Base-by-base conservation (phyloP, 2,329 filamentous ascomycete species). In the Camillea tinctor region DNA sequence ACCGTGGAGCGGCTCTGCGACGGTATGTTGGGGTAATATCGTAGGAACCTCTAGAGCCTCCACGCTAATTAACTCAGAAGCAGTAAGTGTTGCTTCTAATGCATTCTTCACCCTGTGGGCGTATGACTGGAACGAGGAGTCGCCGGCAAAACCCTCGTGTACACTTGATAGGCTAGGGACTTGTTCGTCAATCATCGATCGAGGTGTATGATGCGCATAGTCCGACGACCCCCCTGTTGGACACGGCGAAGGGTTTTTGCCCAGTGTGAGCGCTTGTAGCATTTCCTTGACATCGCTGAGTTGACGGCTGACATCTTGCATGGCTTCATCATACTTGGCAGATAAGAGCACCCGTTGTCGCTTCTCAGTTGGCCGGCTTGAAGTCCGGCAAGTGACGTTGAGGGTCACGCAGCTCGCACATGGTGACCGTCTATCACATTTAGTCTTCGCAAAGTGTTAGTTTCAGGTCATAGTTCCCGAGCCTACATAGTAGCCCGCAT, bases 341-440 rank as follows among this genome's bases (percentile, higher is more conserved):
- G 71, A 72, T 51, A 73, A 49, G 13, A 72, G 60, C n/a, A 72
- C 67, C 8, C 71, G 68, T 49, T 73, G 71, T n/a, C 70, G 67
- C 57, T 72, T 71, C 58, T 73, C 71, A 20, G 66, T 56, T 0
- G 64, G 52, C 15, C 63, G 61, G 13, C 64, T 59, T 5, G 69
- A 66, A 13, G 60, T 66, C 50, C 69, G 70, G 56, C 71, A 73
- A 26, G 63, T 48, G 4, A 72, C 62, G 4, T 68, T 66, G 15
- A 71, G 67, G 5, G 71, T 72, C 24, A 69, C 61, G 48, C 70
- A 73, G 57, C 71, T 71, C 4, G 71, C 65, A 54, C 71, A 73
- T 58, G 71, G 71, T 3, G 66, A 59, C 8, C 58, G 61, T 49
- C 71, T 63, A 52, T 73, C 67, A 55, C 70, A 73, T 64, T 69